phyloP scores from a whole-genome alignment of 2,329 filamentous ascomycete genomes.

The Thelonectria discophora region DNA sequence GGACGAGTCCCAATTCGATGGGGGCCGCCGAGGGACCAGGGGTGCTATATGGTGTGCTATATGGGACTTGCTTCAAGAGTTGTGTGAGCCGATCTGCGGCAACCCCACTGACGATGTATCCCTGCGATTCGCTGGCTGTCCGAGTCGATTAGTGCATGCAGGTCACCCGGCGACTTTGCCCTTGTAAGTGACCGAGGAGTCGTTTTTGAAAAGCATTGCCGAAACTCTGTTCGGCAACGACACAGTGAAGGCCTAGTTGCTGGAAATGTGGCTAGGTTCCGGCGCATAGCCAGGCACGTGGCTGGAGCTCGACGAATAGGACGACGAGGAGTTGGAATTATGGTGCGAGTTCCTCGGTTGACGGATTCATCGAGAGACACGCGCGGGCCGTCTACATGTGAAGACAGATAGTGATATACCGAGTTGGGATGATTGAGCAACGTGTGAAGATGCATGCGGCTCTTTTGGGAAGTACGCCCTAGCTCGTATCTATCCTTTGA shows the following conservation, averaged over 20 bases:
- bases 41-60: too few species aligned
- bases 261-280: not conserved
- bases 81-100: not conserved
- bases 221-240: not conserved
- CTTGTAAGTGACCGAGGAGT: not conserved
- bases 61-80: not conserved
- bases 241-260: not conserved
- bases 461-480: too few species aligned
- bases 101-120: not conserved
- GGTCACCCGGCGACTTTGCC: not conserved
- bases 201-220: not conserved
- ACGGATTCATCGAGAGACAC: not conserved
- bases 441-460: too few species aligned
- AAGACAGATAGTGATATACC: not conserved
- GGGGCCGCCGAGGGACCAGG: not conserved
- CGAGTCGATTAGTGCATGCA: not conserved
- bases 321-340: not conserved
- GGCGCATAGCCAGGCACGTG: not conserved
- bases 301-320: not conserved
- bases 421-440: too few species aligned
- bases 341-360: not conserved
- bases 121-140: not conserved
- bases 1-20: not conserved
- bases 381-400: not conserved
- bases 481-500: too few species aligned